Evolutionary conservation across 179 eudicot genomes (phyloP).

Genomic region (Kewa caespitosa): DNA sequence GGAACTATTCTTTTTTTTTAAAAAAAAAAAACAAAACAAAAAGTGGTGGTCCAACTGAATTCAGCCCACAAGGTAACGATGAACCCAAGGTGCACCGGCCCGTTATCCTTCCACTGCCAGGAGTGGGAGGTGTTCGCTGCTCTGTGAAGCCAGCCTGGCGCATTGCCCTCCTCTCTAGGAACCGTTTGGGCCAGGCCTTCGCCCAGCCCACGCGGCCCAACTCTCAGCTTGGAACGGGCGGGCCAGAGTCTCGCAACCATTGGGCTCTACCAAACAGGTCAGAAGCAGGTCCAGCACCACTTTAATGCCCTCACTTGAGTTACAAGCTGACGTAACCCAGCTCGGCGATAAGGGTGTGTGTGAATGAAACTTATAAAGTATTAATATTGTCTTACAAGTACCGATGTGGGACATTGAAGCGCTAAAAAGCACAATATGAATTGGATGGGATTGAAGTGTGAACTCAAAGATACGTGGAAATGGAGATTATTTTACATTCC

Average conservation of each 20-base stretch:
- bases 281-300: neutral
- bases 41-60: constrained; percentile 1
- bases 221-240: constrained; percentile 13
- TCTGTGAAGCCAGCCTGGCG: constrained; percentile 25
- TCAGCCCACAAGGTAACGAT: neutral
- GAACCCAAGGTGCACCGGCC: constrained; percentile 16
- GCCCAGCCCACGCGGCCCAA: constrained; percentile 12
- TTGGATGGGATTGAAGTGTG: no score
- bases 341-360: neutral
- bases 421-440: no score
- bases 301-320: constrained; percentile 18
- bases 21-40: neutral
- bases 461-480: no score
- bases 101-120: constrained; percentile 19
- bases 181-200: neutral
- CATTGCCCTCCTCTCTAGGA: constrained; percentile 20
- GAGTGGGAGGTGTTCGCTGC: constrained; percentile 17
- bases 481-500: no score
- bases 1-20: no score
- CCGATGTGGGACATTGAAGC: no score
- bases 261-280: neutral
- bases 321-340: constrained; percentile 13
- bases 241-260: neutral
- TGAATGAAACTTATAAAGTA: no score
- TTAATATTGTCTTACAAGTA: no score